Evolutionary conservation across 768 basidiomycete species (phyloP).

Genomic region (Naganishia friedmannii): DNA sequence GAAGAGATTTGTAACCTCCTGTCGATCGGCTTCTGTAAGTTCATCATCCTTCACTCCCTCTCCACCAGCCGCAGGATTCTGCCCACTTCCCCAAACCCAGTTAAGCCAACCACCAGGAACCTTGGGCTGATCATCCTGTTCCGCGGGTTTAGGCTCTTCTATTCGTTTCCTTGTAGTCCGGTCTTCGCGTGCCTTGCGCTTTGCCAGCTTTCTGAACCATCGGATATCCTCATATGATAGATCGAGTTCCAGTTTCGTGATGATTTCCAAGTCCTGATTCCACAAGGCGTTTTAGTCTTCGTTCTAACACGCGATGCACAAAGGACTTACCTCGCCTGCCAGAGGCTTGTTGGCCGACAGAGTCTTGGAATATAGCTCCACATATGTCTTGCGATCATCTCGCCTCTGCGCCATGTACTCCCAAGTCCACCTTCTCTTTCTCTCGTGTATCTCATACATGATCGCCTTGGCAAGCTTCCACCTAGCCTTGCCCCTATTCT

Average conservation of each 20-base stretch:
- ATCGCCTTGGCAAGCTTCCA: constrained; percentile 81
- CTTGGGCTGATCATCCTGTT: constrained; percentile 25
- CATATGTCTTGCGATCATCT: constrained; percentile 80
- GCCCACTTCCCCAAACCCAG: constrained; percentile 75
- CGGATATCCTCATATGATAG: constrained; percentile 91
- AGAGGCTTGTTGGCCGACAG: constrained; percentile 58
- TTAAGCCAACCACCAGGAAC: constrained; percentile 51
- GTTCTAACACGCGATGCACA: background rate
- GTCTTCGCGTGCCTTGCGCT: constrained; percentile 80
- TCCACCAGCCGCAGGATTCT: constrained; percentile 55
- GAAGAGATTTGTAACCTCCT: constrained; percentile 81
- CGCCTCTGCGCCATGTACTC: constrained; percentile 79
- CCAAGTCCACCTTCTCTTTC: constrained; percentile 86
- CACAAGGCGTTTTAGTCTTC: background rate
- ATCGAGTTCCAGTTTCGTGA: constrained; percentile 72
- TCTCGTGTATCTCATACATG: constrained; percentile 75
- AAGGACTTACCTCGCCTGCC: constrained; percentile 57
- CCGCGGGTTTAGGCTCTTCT: constrained; percentile 54
- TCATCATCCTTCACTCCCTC: constrained; percentile 52
- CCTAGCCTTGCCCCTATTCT: constrained; percentile 66
- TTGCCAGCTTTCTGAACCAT: constrained; percentile 93
- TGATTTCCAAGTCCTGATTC: constrained; percentile 44
- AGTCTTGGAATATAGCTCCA: constrained; percentile 70
- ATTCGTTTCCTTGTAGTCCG: constrained; percentile 65
- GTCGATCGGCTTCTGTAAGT: constrained; percentile 86